These are phyloP conservation scores for Acanthamoeba sp. DNA, from an alignment of 208 protist genomes.

Conservation along the genomic window DNA sequence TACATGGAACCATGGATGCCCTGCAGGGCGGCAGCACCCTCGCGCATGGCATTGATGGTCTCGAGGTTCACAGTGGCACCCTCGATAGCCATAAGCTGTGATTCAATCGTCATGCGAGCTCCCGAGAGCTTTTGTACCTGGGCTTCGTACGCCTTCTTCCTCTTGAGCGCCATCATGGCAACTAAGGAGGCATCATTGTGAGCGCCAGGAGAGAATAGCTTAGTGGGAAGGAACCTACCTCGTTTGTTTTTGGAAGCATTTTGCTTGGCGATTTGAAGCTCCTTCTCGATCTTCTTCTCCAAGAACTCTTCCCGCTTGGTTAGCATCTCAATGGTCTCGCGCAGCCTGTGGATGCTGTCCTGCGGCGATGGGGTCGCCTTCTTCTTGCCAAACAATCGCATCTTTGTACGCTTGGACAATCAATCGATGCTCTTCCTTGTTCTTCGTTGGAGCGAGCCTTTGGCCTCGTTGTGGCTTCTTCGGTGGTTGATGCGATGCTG, in stretches of 20 bases:
- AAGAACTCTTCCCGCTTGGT: conserved; percentile 14
- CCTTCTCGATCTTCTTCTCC: conserved; percentile 43
- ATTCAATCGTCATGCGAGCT: neutral
- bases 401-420: too few relatives aligned
- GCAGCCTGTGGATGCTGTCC: conserved; percentile 18
- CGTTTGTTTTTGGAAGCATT: conserved; percentile 46
- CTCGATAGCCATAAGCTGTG: conserved; percentile 47
- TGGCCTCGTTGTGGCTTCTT: too few relatives aligned
- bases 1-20: conserved; percentile 38
- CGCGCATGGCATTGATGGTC: conserved; percentile 58
- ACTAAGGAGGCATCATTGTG: neutral
- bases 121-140: conserved; percentile 42
- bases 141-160: conserved; percentile 44
- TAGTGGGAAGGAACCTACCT: neutral
- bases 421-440: too few relatives aligned
- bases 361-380: neutral
- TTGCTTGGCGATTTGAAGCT: conserved; percentile 9
- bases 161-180: conserved; percentile 45
- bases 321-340: conserved; percentile 18
- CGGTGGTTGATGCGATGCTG: too few relatives aligned
- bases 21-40: conserved; percentile 2
- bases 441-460: too few relatives aligned
- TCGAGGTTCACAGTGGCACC: conserved; percentile 38
- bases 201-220: neutral
- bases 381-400: neutral